Base-by-base conservation (phyloP, 2,329 filamentous ascomycete species). In the Westerdykella ornata region DNA sequence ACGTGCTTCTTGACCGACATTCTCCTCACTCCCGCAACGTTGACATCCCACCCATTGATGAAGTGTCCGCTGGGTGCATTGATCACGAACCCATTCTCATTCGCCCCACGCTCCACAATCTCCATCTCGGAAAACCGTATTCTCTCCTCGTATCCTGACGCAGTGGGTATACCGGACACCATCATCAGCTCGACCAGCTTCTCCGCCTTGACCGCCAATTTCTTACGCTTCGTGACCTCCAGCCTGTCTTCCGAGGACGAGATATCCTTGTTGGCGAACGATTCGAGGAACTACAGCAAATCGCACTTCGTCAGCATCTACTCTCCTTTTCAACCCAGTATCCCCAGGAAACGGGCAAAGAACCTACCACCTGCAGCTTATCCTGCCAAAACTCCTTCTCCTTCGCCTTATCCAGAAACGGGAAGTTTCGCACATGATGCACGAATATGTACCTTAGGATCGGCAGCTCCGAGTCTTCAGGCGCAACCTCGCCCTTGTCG, bases 371-470 rank as follows among this genome's bases (percentile, higher is more conserved):
- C 72, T 98, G 92, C 46, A 98, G 73, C 67, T 94, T 97, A 63
- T 97, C 88, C 70, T 98, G 92, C 92, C 92, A 98, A 60, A 98
- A 98, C 69, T 98, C 92, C 76, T 97, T 95, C 76, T 98, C 92
- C 60, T 81, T 84, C 16, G 92, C 92, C 73, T 94, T 88, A 68
- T 98, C 88, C 49, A 98, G 78, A 62, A 98, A 98, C 1, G 92
- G 92, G 58, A 98, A 98, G 58, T 97, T 94, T 59, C 92, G 88
- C 45, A 98, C 81, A 81, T 97, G 89, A 63, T 97, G 85, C 41
- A 97, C 92, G 63, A 98, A 98, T 60, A 98, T 95, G 70, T 92
- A 97, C 51, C 92, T 81, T 47, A 98, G 74, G 48, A 98, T 84
- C 14, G 92, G 92, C 19, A 98, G 75, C 56, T 97, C 90, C 2